phyloP scores from a whole-genome alignment of 345 rosid species.

The Cardamine resedifolia region DNA sequence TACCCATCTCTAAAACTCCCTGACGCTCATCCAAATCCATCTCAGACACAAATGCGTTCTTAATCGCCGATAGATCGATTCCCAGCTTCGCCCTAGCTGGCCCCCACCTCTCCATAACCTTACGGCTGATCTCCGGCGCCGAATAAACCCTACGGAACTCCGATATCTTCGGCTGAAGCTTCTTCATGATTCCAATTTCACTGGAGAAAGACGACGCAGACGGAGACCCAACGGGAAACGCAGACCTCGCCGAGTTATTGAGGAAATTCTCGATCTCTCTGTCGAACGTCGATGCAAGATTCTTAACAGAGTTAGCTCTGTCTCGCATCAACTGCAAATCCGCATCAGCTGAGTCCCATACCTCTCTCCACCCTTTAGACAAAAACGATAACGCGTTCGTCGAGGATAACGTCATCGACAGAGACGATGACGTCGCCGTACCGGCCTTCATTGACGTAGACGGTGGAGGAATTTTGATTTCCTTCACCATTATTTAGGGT shows the following conservation, averaged over 20 bases:
- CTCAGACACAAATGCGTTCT: constrained; percentile 74
- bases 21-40: constrained; percentile 42
- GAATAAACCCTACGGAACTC: constrained; percentile 92
- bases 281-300: constrained; percentile 81
- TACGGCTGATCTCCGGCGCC: constrained; percentile 85
- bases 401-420: constrained; percentile 45
- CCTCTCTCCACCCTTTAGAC: constrained; percentile 90
- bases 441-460: constrained; percentile 29
- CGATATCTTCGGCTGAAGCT: constrained; percentile 79
- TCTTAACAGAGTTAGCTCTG: constrained; percentile 86
- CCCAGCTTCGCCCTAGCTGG: constrained; percentile 65
- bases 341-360: constrained; percentile 89
- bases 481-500: constrained; percentile 49
- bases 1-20: constrained; percentile 48
- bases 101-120: constrained; percentile 81
- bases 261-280: constrained; percentile 84
- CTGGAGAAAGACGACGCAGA: constrained; percentile 42
- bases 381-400: constrained; percentile 74
- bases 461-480: constrained; percentile 38
- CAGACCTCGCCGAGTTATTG: constrained; percentile 56
- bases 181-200: constrained; percentile 83
- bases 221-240: constrained; percentile 55
- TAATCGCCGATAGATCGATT: constrained; percentile 79
- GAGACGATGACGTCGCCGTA: constrained; percentile 20
- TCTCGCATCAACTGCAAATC: constrained; percentile 78